A percentile compares a stretch with the other conserved stretches of the same genome.
Evolutionary conservation across 73 alveolate genomes (phyloP).

Genomic region (Stentor roeselii): DNA sequence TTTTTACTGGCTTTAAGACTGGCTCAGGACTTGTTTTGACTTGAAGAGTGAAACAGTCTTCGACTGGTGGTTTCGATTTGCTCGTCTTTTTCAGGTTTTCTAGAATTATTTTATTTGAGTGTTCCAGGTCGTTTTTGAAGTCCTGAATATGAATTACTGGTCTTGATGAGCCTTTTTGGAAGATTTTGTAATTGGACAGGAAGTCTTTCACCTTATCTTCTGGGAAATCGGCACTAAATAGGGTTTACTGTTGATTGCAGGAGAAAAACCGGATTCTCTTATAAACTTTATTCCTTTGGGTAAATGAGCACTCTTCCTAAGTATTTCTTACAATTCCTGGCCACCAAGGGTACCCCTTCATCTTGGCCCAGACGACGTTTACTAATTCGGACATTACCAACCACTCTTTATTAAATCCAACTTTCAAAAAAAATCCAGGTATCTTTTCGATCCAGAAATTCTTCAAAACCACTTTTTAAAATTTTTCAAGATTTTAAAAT

Average conservation of each 20-base stretch:
- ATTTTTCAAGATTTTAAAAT: no score
- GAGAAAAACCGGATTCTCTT: neutral
- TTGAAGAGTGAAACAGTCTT: no score
- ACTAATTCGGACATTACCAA: neutral
- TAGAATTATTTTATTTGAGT: neutral
- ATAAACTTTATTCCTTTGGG: neutral
- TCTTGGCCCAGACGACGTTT: constrained; percentile 18
- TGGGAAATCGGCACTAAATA: neutral
- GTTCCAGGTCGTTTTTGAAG: neutral
- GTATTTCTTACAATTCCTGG: constrained; percentile 6
- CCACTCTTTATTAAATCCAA: neutral
- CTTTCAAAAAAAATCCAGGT: no score
- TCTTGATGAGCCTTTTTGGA: neutral
- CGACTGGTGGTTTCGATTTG: no score
- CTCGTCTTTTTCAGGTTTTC: no score
- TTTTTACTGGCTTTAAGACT: neutral
- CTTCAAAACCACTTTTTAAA: no score
- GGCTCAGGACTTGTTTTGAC: neutral
- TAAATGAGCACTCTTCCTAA: neutral
- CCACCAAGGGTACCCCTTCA: constrained; percentile 22
- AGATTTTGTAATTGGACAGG: neutral
- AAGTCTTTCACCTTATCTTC: neutral
- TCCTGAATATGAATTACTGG: neutral
- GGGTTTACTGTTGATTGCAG: neutral
- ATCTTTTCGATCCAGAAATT: no score